Evolutionary conservation across 208 protist species (phyloP), one percentile per base, ranked within the genome.

Genomic region (Leishmania tarentolae): DNA sequence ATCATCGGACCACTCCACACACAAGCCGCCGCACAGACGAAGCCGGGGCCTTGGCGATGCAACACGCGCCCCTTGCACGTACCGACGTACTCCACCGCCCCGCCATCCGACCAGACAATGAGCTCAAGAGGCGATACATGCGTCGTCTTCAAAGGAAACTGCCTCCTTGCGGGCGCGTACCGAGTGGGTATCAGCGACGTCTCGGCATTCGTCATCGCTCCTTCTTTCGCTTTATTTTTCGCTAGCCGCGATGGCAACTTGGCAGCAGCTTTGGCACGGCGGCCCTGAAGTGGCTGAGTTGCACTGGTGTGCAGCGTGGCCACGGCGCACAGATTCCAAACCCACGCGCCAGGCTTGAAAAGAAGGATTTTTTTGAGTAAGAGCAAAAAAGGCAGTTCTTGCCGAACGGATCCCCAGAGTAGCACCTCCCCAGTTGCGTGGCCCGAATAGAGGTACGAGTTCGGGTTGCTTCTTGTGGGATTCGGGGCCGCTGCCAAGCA

Each of bases 351-450:
- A 0, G 82, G 82, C 19, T 52, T 31, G 56, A 91, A 92, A 47
- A 90, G 68, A 3, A 76, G 1, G 21, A 92, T 63, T 81, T 90
- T 90, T 65, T 92, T 92, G 0, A 92, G 76, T 50, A 92, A 77
- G 9, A 87, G 57, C 6, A 87, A 70, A 0, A 87, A 75, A 11
- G 82, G 78, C 21, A 84, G n/a, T 28, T 61, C 73, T 8, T 78
- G 44, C 31, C 42, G 44, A 5, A 83, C 42, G 2, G 66, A 80
- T 47, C 85, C 81, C 87, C 89, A 92, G 24, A 92, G 28, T 13
- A 92, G 81, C 37, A 92, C 80, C 63, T 89, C 89, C 8, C 89
- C 89, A 0, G 86, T 90, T 37, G 86, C 89, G 53, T 92, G 89
- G 4, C 89, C 89, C 35, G 82, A 86, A 82, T 81, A 88, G 44